Evolutionary conservation across 768 basidiomycete genomes (phyloP).

Genomic region (Psilocybe tampanensis): DNA sequence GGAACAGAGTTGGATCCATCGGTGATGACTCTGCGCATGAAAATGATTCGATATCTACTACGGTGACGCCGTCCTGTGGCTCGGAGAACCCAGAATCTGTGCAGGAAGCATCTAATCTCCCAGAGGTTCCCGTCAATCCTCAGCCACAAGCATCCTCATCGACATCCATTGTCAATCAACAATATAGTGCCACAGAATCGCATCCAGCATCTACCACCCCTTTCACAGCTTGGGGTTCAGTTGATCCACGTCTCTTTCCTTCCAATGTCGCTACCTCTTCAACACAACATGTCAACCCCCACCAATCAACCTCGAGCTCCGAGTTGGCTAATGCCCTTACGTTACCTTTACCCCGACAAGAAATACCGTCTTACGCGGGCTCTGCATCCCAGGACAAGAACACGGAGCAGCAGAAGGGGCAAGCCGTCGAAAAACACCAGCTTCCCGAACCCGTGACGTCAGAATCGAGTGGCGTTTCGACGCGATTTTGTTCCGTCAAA

Average conservation of each 20-base stretch:
- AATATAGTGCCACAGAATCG: neutral
- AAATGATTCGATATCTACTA: neutral
- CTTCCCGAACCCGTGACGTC: neutral
- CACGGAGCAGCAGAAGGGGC: neutral
- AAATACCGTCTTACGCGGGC: neutral
- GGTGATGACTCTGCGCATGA: neutral
- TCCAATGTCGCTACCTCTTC: conserved; percentile 1
- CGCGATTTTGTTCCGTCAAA: conserved; percentile 53
- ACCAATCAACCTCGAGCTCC: conserved; percentile 36
- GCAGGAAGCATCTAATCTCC: neutral
- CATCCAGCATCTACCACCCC: neutral
- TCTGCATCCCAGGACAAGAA: neutral
- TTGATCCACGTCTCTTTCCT: conserved; percentile 22
- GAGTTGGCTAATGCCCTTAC: conserved; percentile 53
- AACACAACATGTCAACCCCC: conserved; percentile 32
- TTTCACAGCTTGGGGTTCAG: conserved; percentile 13
- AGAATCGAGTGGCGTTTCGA: conserved; percentile 1
- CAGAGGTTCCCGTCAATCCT: neutral
- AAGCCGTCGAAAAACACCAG: neutral
- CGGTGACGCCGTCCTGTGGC: neutral
- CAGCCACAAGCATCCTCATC: neutral
- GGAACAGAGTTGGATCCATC: neutral
- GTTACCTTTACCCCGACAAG: conserved; percentile 25
- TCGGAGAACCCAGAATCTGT: neutral
- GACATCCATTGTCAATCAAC: neutral